Evolutionary conservation across 192 early-diverging fungal species (phyloP), one percentile per base, ranked within the genome.

Genomic region (Gonapodya sp.): DNA sequence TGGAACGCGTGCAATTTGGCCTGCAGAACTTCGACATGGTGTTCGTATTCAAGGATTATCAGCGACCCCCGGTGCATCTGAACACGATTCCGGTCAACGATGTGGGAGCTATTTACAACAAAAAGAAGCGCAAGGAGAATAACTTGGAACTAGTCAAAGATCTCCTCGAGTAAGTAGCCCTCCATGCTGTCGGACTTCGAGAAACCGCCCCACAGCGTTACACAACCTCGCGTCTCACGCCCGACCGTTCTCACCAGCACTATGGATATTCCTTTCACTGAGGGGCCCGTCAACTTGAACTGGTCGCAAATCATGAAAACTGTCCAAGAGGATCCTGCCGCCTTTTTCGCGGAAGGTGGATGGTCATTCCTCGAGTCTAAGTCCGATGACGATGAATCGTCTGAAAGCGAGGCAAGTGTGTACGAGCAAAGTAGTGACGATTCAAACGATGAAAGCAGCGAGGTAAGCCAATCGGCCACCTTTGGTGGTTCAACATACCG

Each of bases 271-370:
- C 89, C 93, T 1, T 96, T 94, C 85, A 94, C 92, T 16, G 97
- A 99, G 84, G 97, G 97, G 33, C 94, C 94, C 1, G 93, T 95
- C 82, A 97, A 97, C 83, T 88, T 98, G 80, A 94, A 93, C 85
- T 99, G 98, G 98, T 81, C 92, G 1, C 92, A 92, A 84, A 99
- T 99, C 86, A 99, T 99, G 98, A 99, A 97, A 86, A 98, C 96
- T 0, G 91, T 99, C 35, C 94, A 94, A 84, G 91, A 94, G 78
- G 94, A 98, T 83, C 96, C 98, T 0, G 93, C 89, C 1, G 93
- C 89, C 35, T 99, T 99, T 84, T 99, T 94, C 85, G 84, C 87
- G 73, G 92, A 96, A 36, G 96, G 95, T 80, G 96, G 96, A 32
- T 99, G 97, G 97, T 86, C 85, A 78, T 97, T 98, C 89, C 84